Evolutionary conservation across 2,329 filamentous ascomycete genomes (phyloP), one percentile per base, ranked within the genome.

Genomic region (Pestalotiopsis sp.): DNA sequence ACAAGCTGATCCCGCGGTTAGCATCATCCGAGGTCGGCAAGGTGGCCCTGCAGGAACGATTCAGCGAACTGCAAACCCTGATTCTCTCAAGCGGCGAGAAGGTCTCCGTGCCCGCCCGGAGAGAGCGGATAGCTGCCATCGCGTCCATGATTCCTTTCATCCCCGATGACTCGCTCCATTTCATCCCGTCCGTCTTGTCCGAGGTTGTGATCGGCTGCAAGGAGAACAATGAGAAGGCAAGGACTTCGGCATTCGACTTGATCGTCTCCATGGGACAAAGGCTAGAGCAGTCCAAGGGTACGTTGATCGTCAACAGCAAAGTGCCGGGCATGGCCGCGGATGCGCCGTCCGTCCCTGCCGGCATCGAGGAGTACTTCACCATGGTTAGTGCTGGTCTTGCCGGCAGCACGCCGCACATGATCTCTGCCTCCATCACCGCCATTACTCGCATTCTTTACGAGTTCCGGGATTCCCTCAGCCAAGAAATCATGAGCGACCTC

Each of bases 351-450:
- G 94, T 92, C 3, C 85, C 88, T 2, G 95, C 96, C 23, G 95
- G 88, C 57, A 88, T 99, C 49, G 95, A 98, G 76, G 96, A 98
- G 80, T 98, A 94, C 82, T 93, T 98, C 83, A 98, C 95, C 67
- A 99, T 99, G 96, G 93, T 98, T 38, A 97, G 93, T 73, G 96
- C 96, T 63, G 96, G 96, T 82, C 88, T 99, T 66, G 96, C 95
- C 2, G 95, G 95, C 68, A 92, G 91, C 74, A 95, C 94, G 12
- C 95, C 96, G 39, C 95, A 98, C 83, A 98, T 98, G 94, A 95
- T 98, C 71, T 97, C 94, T 6, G 96, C 96, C 0, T 94, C 93
- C n/a, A 95, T 99, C 78, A 98, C 94, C 0, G 95, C 96, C 14
- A 88, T 99, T 49, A 96, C 94, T 14, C 90, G 96, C n/a, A 90